phyloP scores from a whole-genome alignment of 805 yeast species.

The Metschnikowia vanudenii region DNA sequence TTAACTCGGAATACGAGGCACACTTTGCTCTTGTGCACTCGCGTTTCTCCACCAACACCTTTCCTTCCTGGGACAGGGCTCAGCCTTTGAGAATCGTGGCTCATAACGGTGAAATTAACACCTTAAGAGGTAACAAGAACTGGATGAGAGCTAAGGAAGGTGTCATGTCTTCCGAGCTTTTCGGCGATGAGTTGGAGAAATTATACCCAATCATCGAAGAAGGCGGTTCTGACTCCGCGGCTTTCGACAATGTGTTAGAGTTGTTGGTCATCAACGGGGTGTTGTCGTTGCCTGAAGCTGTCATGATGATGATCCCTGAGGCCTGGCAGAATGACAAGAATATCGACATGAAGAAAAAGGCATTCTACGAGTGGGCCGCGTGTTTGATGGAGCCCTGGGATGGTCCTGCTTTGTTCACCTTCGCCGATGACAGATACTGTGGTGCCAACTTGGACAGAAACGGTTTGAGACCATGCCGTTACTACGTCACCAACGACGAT shows the following conservation, averaged over 20 bases:
- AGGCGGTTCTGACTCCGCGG: conserved; percentile 98
- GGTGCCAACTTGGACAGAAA: conserved; percentile 98
- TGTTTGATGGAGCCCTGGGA: conserved; percentile 99
- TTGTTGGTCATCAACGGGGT: conserved; percentile 89
- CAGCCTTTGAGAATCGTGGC: conserved; percentile 98
- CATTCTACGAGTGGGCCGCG: conserved; percentile 99
- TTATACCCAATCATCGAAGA: conserved; percentile 95
- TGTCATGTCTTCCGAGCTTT: conserved; percentile 81
- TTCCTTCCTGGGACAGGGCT: conserved; percentile 99
- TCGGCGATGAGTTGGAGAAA: conserved; percentile 88
- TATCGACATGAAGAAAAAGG: conserved; percentile 89
- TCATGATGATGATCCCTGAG: conserved; percentile 95
- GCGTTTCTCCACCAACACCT: conserved; percentile 95
- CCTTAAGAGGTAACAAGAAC: conserved; percentile 95
- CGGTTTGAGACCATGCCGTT: conserved; percentile 97
- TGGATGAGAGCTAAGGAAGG: conserved; percentile 99
- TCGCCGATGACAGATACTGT: conserved; percentile 96
- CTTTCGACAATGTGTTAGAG: conserved; percentile 93
- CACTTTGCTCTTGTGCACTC: conserved; percentile 97
- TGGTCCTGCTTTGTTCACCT: conserved; percentile 96
- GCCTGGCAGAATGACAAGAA: conserved; percentile 90
- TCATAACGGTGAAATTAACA: conserved; percentile 97
- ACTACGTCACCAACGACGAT: conserved; percentile 91
- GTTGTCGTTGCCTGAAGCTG: conserved; percentile 90
- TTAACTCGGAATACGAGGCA: conserved; percentile 87